Percentiles rank a stretch among this genome's conserved stretches.
Evolutionary conservation across 208 protist genomes (phyloP).

Genomic region (Wallacemonas collosoma): DNA sequence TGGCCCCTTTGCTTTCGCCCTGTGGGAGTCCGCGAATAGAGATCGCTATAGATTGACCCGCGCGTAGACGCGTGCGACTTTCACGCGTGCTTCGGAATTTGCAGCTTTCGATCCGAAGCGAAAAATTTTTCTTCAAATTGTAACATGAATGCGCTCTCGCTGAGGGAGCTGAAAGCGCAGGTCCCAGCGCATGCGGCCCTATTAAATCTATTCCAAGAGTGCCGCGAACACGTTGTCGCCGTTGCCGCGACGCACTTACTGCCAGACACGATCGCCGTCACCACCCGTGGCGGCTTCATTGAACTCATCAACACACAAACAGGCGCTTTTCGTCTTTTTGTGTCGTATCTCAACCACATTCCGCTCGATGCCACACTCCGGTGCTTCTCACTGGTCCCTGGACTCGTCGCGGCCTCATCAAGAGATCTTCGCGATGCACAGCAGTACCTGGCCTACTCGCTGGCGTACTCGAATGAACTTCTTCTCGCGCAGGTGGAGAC

Average conservation of each 20-base stretch:
- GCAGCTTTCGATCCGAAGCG: no score
- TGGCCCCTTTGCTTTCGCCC: no score
- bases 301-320: slow-evolving; percentile 67
- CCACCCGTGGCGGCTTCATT: slow-evolving; percentile 77
- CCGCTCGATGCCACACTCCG: slow-evolving; percentile 66
- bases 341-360: slow-evolving; percentile 66
- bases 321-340: slow-evolving; percentile 78
- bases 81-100: no score
- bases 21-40: no score
- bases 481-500: slow-evolving; percentile 64
- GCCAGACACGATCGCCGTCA: slow-evolving; percentile 62
- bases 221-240: slow-evolving; percentile 56
- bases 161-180: slow-evolving; percentile 56
- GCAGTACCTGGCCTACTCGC: slow-evolving; percentile 65
- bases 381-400: slow-evolving; percentile 79
- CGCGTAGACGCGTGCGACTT: no score
- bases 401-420: slow-evolving; percentile 28
- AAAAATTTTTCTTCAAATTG: neutral
- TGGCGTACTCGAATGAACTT: slow-evolving; percentile 87
- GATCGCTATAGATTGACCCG: no score
- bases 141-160: slow-evolving; percentile 44
- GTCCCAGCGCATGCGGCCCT: slow-evolving; percentile 45
- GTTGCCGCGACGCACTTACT: slow-evolving; percentile 53
- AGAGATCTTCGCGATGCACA: slow-evolving; percentile 1
- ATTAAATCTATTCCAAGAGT: slow-evolving; percentile 68